Evolutionary conservation across 2,329 filamentous ascomycete genomes (phyloP), one percentile per base, ranked within the genome.

Genomic region (Fusarium secorum): DNA sequence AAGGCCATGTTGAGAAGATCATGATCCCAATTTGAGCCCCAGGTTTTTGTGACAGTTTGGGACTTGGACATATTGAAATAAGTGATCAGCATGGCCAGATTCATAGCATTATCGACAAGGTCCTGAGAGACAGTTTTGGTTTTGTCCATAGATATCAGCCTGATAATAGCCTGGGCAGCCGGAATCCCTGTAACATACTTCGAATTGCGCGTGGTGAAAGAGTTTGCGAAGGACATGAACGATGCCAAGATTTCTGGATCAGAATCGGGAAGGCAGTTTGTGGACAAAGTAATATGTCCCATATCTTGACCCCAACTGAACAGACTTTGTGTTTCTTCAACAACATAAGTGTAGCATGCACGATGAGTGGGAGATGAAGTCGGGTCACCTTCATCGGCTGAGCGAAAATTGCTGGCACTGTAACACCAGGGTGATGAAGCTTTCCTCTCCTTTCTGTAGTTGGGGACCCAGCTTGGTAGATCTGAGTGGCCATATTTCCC

Each of bases 141-240:
- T 36, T 30, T 30, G 26, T 52, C 28, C 20, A 51, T 24, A 11
- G 20, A 38, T 18, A 65, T 11, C 14, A 65, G 38, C 10, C 28
- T 48, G 28, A 65, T 30, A 17, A 59, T 26, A 26, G 63, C 44
- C 28, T 65, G 44, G n/a, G 44, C 51, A 41, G 52, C 52, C 28
- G 38, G 28, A n/a, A 51, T 45, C 11, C 44, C 33, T 22, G 38
- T 45, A 32, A 41, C 14, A 28, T 51, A 51, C 11, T 17, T 35
- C 11, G 33, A 38, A 45, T 41, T 44, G 15, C 20, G 33, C 22
- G 14, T 18, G 18, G 44, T 65, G 30, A 65, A 65, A 45, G 60
- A 65, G 35, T 24, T 65, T 11, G 45, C 52, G 18, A 60, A 60
- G 10, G 39, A 41, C 39, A 66, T 66, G 45, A 66, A 66, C 11